Evolutionary conservation across 192 early-diverging fungal genomes (phyloP), one percentile per base, ranked within the genome.

Genomic region (Umbelopsis isabellina): DNA sequence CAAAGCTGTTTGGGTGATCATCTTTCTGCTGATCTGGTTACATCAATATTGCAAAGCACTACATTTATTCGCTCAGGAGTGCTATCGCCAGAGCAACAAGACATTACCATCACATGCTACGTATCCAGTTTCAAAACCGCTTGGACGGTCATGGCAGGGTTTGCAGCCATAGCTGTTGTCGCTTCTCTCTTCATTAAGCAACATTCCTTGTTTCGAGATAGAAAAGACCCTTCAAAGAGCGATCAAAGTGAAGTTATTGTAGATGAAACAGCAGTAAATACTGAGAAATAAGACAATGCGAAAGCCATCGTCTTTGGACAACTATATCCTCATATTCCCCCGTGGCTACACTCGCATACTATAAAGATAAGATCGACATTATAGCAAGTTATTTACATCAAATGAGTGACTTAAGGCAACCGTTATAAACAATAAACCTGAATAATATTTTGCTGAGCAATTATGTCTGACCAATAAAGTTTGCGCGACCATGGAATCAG

Each of bases 141-240:
- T 15, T 72, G 48, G 49, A 20, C 37, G 41, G 48, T 65, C 11
- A 33, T 65, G 27, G 25, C 48, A 18, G 37, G 25, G 1, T 44
- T 66, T 25, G 27, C 13, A 10, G 27, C 15, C 11, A 13, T 74
- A 64, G 72, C 46, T 1, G 69, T 74, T 33, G 45, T 74, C 15
- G n/a, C 35, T 37, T 52, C 72, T 53, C 44, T 67, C 10, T 73
- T 73, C 49, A 64, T 73, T 20, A 13, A 73, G 25, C 65, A 73
- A 45, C 50, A 73, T n/a, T 73, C 72, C 20, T 35, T 73, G 13
- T 18, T 61, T 10, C 27, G 55, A 41, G 37, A 41, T 41, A 41
- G 37, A 11, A 25, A 61, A 35, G 15, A 35, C 10, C 13, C 48
- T 2, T 13, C 55, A 61, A 61, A 41, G 1, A 41, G 25, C 0